Percentiles rank a stretch among this genome's conserved stretches.
phyloP scores from a whole-genome alignment of 2,329 filamentous ascomycete genomes.

The Botrytis byssoidea region DNA sequence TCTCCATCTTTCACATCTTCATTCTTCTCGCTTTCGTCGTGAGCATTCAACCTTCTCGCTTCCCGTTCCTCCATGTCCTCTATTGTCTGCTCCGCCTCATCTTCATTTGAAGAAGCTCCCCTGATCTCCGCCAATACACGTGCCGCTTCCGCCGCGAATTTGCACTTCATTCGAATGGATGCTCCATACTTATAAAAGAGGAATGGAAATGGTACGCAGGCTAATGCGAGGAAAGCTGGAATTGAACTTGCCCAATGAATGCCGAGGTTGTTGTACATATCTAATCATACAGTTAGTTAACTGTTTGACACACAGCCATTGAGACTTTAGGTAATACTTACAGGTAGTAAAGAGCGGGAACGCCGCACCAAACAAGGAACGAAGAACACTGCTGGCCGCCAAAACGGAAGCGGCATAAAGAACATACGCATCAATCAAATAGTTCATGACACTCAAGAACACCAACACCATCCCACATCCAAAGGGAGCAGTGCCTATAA shows the following conservation, averaged over 20 bases:
- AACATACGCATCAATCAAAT: constrained; percentile 65
- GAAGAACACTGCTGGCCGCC: constrained; percentile 69
- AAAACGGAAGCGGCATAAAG: constrained; percentile 76
- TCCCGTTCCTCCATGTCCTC: constrained; percentile 19
- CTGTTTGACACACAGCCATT: neutral
- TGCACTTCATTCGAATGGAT: constrained; percentile 62
- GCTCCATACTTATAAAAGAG: constrained; percentile 74
- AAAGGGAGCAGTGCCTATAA: constrained; percentile 43
- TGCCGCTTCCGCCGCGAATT: constrained; percentile 64
- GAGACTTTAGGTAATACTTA: constrained; percentile 16
- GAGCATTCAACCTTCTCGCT: neutral
- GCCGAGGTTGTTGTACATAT: constrained; percentile 48
- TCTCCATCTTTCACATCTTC: neutral
- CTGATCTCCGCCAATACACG: constrained; percentile 13
- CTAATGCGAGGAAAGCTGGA: constrained; percentile 70
- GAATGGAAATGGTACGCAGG: constrained; percentile 71
- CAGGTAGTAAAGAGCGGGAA: constrained; percentile 70
- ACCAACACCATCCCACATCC: constrained; percentile 56
- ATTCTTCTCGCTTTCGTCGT: neutral
- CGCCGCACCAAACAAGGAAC: constrained; percentile 66
- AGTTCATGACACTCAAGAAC: constrained; percentile 63
- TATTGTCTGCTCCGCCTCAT: neutral
- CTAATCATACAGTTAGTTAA: constrained; percentile 15
- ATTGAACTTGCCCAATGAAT: constrained; percentile 75
- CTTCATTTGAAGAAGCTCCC: neutral